phyloP scores from a whole-genome alignment of 2,329 filamentous ascomycete species.

The Trichophyton rubrum region DNA sequence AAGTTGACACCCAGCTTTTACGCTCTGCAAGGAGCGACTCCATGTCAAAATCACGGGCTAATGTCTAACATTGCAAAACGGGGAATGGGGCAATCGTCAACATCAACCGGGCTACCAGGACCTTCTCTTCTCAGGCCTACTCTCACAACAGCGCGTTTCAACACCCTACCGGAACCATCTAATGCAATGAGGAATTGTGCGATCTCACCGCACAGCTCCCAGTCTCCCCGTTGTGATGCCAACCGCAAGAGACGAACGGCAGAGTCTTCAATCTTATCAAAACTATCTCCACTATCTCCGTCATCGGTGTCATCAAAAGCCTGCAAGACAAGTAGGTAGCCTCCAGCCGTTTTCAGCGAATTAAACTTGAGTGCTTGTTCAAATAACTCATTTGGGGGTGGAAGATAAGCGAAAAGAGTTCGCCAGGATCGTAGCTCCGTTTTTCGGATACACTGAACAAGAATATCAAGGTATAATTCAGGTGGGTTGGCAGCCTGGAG shows the following conservation, averaged over 20 bases:
- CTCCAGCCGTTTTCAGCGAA: constrained; percentile 84
- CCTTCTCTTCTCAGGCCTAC: constrained; percentile 21
- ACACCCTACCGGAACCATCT: constrained; percentile 70
- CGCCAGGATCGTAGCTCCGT: constrained; percentile 92
- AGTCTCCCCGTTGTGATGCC: constrained; percentile 75
- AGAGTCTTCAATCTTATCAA: constrained; percentile 42
- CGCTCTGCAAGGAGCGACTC: no score
- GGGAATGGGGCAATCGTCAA: background rate
- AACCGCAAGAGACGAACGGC: constrained; percentile 67
- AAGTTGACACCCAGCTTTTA: no score
- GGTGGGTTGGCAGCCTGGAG: constrained; percentile 58
- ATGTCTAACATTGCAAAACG: background rate
- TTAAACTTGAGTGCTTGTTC: constrained; percentile 79
- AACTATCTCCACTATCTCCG: constrained; percentile 22
- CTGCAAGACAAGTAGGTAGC: constrained; percentile 89
- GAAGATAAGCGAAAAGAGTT: constrained; percentile 82
- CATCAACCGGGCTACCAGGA: background rate
- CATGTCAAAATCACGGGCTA: background rate
- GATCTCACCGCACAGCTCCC: constrained; percentile 90
- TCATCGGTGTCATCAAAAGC: constrained; percentile 48
- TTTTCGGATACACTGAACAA: constrained; percentile 93
- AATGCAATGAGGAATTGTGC: constrained; percentile 90
- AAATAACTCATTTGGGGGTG: constrained; percentile 80
- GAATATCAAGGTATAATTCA: constrained; percentile 71
- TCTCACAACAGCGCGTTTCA: constrained; percentile 38